These are phyloP conservation scores for Tulasnella sp. DNA, from an alignment of 768 basidiomycete genomes.

Conservation along the genomic window DNA sequence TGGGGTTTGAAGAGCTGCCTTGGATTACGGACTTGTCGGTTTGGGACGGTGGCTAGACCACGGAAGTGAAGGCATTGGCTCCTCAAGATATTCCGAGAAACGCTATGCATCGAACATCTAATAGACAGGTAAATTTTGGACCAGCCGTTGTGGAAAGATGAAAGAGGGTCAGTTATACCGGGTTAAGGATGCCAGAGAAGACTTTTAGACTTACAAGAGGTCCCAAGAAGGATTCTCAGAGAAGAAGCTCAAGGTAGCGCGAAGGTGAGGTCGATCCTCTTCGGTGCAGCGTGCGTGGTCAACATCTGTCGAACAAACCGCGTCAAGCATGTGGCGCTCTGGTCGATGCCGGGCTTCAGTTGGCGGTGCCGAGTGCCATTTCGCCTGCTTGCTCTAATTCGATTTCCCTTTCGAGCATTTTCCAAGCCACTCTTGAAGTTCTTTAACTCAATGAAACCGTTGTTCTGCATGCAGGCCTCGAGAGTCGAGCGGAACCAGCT, in stretches of 20 bases:
- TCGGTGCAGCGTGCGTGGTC: neutral
- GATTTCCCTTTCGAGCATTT: no score
- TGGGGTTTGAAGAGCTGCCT: neutral
- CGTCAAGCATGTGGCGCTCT: neutral
- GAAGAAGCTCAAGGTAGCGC: neutral
- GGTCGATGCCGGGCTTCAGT: no score
- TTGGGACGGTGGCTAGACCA: neutral
- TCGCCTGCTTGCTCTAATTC: no score
- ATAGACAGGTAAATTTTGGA: neutral
- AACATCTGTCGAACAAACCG: neutral
- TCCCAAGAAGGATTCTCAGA: neutral
- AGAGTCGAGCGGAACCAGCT: no score
- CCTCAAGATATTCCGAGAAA: neutral
- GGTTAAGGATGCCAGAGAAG: neutral
- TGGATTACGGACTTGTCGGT: slow-evolving; percentile 4
- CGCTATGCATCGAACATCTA: neutral
- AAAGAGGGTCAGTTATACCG: neutral
- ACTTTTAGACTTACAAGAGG: neutral
- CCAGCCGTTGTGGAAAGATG: neutral
- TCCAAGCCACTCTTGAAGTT: no score
- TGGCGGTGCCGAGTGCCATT: no score
- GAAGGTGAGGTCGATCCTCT: neutral
- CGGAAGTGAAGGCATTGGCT: neutral
- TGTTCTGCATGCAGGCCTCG: no score
- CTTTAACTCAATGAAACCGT: no score